These are phyloP conservation scores for Cordyceps farinosa DNA, from an alignment of 2,329 filamentous ascomycete genomes.

Conservation along the genomic window DNA sequence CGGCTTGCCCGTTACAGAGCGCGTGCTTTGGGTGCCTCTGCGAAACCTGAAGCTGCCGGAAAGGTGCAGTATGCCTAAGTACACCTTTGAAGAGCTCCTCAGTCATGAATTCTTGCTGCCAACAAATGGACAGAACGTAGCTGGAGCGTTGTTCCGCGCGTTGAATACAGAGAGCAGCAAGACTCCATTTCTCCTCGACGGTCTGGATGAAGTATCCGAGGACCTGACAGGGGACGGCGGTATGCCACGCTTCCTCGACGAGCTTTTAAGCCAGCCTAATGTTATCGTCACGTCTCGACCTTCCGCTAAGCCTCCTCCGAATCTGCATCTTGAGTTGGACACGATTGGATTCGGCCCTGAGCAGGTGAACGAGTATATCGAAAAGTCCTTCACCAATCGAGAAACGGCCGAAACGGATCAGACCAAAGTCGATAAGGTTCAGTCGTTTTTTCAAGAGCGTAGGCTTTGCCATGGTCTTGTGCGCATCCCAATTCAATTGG, in stretches of 20 bases:
- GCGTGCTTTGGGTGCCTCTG: slow-evolving; percentile 41
- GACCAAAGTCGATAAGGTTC: slow-evolving; percentile 7
- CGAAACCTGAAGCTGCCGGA: slow-evolving; percentile 30
- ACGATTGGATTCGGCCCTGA: neutral
- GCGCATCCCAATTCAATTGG: slow-evolving; percentile 43
- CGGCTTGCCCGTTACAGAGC: no score
- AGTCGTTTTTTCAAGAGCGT: slow-evolving; percentile 31
- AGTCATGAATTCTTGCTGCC: slow-evolving; percentile 28
- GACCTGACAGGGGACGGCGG: neutral
- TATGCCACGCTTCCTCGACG: neutral
- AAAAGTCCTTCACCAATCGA: slow-evolving; percentile 31
- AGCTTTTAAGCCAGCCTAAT: slow-evolving; percentile 31
- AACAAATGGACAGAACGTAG: slow-evolving; percentile 17
- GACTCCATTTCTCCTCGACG: slow-evolving; percentile 41
- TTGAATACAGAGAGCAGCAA: slow-evolving; percentile 15
- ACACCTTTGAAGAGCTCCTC: slow-evolving; percentile 27
- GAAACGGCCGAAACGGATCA: slow-evolving; percentile 31
- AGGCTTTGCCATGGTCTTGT: slow-evolving; percentile 34
- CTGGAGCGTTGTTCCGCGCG: slow-evolving; percentile 21
- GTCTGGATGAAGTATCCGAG: no score
- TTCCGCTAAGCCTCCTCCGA: slow-evolving; percentile 21
- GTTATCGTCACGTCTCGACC: slow-evolving; percentile 42
- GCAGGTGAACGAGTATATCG: neutral
- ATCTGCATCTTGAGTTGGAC: slow-evolving; percentile 11
- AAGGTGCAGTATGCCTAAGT: slow-evolving; percentile 16